Conservation (phyloP, 129 eudicot species). For the Daucus carota region DNA sequence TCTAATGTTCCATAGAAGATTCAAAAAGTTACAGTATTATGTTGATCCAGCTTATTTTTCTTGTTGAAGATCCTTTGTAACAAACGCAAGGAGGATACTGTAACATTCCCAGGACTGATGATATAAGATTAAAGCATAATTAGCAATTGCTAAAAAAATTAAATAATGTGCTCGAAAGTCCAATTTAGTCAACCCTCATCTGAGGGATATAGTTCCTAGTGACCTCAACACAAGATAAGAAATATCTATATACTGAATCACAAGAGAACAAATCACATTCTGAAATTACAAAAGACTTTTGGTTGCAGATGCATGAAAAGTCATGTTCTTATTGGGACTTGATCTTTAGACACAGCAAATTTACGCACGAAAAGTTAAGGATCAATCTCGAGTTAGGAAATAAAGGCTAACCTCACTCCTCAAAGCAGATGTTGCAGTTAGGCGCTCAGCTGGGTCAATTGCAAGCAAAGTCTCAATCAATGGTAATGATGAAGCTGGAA, state of each 20-base stretch:
- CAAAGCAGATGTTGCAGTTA: slow-evolving; percentile 74
- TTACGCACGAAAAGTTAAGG: not conserved
- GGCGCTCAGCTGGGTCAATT: slow-evolving; percentile 81
- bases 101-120: not conserved
- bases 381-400: slow-evolving; percentile 7
- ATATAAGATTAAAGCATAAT: not conserved
- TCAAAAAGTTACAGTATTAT: not conserved
- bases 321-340: not conserved
- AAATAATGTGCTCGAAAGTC: not conserved
- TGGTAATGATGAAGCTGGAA: slow-evolving; percentile 76
- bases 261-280: not conserved
- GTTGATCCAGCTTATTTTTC: not conserved
- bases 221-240: not conserved
- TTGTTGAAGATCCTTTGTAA: not conserved
- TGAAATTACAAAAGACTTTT: not conserved
- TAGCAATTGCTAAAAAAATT: not conserved
- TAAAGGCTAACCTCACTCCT: slow-evolving; percentile 61
- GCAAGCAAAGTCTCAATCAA: slow-evolving; percentile 71
- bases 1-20: not conserved
- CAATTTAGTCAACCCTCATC: not conserved
- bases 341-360: not conserved
- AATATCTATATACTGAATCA: not conserved
- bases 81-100: not conserved
- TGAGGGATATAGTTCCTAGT: not conserved
- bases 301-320: not conserved